Base-by-base conservation (phyloP, 805 yeast species). In the Komagataella populi region DNA sequence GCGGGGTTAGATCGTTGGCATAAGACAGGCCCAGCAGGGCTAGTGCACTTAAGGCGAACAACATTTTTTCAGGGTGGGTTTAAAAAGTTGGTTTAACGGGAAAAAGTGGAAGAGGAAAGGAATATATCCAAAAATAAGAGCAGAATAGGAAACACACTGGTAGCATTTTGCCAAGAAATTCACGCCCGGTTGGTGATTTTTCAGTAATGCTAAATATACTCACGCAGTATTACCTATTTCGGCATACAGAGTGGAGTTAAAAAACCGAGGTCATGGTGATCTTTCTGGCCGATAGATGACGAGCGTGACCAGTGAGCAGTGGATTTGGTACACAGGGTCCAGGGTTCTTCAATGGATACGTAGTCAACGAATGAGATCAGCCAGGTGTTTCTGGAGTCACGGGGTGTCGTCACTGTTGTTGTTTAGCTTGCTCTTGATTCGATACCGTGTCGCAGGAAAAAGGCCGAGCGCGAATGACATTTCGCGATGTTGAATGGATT, bases 1-100 rank as follows among this genome's bases (percentile, higher is more conserved):
- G 57, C 22, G 82, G 76, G 23, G 39, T 30, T 14, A 72, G 22
- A 48, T 36, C 24, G 45, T 48, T 10, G 14, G 45, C 46, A 23
- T n/a, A 16, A 48, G 45, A 36, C 18, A 48, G 46, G 14, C 24
- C 50, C 30, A 36, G 22, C 17, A 30, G 45, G 30, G 50, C 46
- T 12, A 44, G n/a, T 36, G 39, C 23, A n/a, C 30, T 44, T 17
- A 23, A 48, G n/a, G 14, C 30, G 46, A 30, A 30, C 18, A 30
- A 44, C 46, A 48, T 36, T 17, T 10, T 30, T 45, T 20, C 16
- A 16, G 47, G n/a, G 23, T 44, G 47, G 16, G 23, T 45, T 4
- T 14, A 30, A 30, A 30, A 14, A 30, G 39, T 30, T 12, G 39
- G 8, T 30, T 30, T 12, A 30, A 8, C 10, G 39, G 39, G 14